Evolutionary conservation across 495 filamentous ascomycete genomes (phyloP).

Genomic region (Zalerion maritima): DNA sequence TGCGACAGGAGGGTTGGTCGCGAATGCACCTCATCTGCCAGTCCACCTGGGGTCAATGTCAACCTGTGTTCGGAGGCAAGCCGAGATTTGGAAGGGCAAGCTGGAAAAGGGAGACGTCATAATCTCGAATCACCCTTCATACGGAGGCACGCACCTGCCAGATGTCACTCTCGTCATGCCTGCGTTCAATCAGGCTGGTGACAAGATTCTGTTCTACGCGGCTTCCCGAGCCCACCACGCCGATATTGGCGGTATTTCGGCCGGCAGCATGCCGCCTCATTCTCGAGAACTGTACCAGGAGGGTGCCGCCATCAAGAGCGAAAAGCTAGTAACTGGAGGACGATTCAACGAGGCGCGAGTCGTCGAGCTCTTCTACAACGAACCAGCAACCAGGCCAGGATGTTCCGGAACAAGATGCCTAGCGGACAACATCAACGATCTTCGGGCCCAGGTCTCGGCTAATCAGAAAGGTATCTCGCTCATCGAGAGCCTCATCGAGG

Average conservation of each 20-base stretch:
- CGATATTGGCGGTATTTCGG: conserved; percentile 91
- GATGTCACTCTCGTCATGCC: conserved; percentile 94
- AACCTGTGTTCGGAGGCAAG: conserved; percentile 85
- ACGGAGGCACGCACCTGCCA: conserved; percentile 65
- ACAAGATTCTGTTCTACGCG: conserved; percentile 91
- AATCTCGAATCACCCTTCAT: conserved; percentile 91
- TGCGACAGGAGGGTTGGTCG: conserved; percentile 75
- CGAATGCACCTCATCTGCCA: conserved; percentile 88
- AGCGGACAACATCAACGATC: conserved; percentile 87
- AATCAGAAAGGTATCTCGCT: conserved; percentile 93
- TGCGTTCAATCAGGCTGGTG: conserved; percentile 60
- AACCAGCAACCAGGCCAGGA: conserved; percentile 73
- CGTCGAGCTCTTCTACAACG: conserved; percentile 63
- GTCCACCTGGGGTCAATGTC: conserved; percentile 90
- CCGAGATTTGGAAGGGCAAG: conserved; percentile 82
- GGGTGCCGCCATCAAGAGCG: conserved; percentile 83
- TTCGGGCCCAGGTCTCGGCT: conserved; percentile 90
- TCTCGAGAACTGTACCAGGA: conserved; percentile 90
- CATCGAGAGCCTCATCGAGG: conserved; percentile 68
- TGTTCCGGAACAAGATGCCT: conserved; percentile 85
- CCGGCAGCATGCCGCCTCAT: conserved; percentile 92
- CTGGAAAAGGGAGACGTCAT: conserved; percentile 85
- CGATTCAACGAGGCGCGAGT: conserved; percentile 80
- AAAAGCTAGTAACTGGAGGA: conserved; percentile 86
- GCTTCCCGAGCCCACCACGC: conserved; percentile 92